Evolutionary conservation across 2,329 filamentous ascomycete genomes (phyloP).

Genomic region (Neonectria coccinea): DNA sequence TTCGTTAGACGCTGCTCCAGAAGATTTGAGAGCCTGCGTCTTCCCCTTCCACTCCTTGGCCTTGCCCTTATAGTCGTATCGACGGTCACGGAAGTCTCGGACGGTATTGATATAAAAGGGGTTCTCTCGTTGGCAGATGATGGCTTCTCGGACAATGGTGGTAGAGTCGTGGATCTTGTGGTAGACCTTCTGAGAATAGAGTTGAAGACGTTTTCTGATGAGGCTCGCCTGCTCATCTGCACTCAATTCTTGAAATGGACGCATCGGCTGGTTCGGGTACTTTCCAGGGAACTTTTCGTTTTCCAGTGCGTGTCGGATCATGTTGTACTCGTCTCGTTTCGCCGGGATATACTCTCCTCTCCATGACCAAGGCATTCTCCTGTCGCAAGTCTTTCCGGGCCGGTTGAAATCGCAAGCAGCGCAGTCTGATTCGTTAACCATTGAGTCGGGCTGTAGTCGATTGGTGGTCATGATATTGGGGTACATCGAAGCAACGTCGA

Average conservation of each 20-base stretch:
- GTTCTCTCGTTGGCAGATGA: constrained; percentile 98
- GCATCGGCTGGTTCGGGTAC: constrained; percentile 73
- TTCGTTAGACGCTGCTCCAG: constrained; percentile 80
- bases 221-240: constrained; percentile 84
- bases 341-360: constrained; percentile 96
- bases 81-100: constrained; percentile 92
- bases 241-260: constrained; percentile 84
- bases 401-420: constrained; percentile 98
- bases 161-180: constrained; percentile 98
- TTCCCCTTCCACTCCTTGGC: constrained; percentile 99
- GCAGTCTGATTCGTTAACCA: constrained; percentile 96
- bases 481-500: constrained; percentile 99
- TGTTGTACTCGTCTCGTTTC: constrained; percentile 98
- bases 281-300: constrained; percentile 93
- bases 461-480: constrained; percentile 99
- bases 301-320: constrained; percentile 92
- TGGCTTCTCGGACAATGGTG: constrained; percentile 92
- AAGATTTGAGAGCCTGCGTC: constrained; percentile 84
- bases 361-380: constrained; percentile 96
- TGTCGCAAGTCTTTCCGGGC: constrained; percentile 96
- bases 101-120: constrained; percentile 99
- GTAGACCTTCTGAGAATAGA: constrained; percentile 98
- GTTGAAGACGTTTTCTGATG: constrained; percentile 86
- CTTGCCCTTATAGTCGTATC: constrained; percentile 98
- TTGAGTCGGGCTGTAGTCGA: constrained; percentile 96